A percentile compares a stretch with the other conserved stretches of the same genome.
Evolutionary conservation across 495 filamentous ascomycete species (phyloP).

Genomic region (Penicillium dipodomyicola): DNA sequence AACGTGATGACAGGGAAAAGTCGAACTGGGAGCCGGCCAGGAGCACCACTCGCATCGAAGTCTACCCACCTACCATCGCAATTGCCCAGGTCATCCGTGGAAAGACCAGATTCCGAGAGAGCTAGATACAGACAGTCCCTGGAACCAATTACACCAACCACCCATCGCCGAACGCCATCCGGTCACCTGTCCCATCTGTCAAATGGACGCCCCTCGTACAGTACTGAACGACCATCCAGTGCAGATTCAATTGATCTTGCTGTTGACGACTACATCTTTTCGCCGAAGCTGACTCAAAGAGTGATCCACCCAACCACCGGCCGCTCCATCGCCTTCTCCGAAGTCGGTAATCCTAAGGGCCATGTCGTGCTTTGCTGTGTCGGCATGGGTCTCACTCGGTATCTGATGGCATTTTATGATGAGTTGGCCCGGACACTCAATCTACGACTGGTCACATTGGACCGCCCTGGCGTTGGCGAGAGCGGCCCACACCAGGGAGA

Average conservation of each 20-base stretch:
- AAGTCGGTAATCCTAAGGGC: conserved; percentile 90
- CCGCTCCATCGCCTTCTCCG: conserved; percentile 89
- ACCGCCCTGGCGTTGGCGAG: conserved; percentile 91
- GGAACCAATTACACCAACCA: conserved; percentile 38
- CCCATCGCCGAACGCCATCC: conserved; percentile 44
- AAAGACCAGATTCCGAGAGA: conserved; percentile 39
- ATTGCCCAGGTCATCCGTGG: conserved; percentile 36
- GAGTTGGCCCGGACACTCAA: conserved; percentile 88
- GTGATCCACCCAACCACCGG: conserved; percentile 81
- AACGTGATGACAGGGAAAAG: conserved; percentile 53
- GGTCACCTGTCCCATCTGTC: conserved; percentile 32
- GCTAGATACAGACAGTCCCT: conserved; percentile 36
- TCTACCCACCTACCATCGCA: conserved; percentile 41
- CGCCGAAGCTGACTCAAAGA: conserved; percentile 81
- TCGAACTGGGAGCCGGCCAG: conserved; percentile 52
- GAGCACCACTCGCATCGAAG: conserved; percentile 44
- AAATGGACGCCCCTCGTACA: conserved; percentile 29
- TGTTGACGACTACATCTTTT: conserved; percentile 79
- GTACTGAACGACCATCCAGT: conserved; percentile 61
- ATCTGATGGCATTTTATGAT: conserved; percentile 96
- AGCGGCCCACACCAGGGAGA: conserved; percentile 75
- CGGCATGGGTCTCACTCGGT: conserved; percentile 95
- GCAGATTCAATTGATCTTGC: conserved; percentile 86
- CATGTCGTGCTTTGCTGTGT: conserved; percentile 95
- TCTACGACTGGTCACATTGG: conserved; percentile 86